These are phyloP conservation scores for Medicago arabica DNA, from an alignment of 306 rosid species.

Conservation along the genomic window DNA sequence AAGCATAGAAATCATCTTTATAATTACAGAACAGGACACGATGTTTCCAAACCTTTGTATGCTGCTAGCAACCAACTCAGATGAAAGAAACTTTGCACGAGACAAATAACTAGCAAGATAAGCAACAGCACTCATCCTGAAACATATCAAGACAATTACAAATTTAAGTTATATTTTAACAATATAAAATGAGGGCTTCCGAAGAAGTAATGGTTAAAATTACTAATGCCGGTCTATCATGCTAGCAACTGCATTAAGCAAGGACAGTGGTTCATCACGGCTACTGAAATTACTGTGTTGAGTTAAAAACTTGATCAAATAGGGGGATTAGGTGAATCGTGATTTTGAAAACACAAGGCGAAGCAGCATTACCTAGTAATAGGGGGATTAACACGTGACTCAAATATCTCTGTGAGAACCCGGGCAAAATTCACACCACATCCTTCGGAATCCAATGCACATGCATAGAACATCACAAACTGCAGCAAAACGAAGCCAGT, in stretches of 20 bases:
- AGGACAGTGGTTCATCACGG: neutral
- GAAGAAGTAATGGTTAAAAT: neutral
- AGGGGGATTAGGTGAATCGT: neutral
- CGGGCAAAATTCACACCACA: conserved; percentile 74
- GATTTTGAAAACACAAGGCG: neutral
- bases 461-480: conserved; percentile 91
- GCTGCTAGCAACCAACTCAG: conserved; percentile 55
- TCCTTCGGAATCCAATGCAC: conserved; percentile 81
- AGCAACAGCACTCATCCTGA: conserved; percentile 92
- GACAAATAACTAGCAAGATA: conserved; percentile 92
- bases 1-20: neutral
- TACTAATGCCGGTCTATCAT: neutral
- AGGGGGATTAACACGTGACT: conserved; percentile 48
- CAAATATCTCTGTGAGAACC: conserved; percentile 62
- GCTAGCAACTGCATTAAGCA: conserved; percentile 4
- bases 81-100: conserved; percentile 76
- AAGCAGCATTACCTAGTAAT: conserved; percentile 57
- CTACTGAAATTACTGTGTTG: neutral
- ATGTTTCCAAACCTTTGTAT: conserved; percentile 65
- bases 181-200: no score
- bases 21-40: neutral
- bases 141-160: conserved; percentile 40
- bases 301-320: conserved; percentile 2
- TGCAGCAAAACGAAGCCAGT: conserved; percentile 45
- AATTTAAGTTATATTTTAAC: neutral